phyloP scores from a whole-genome alignment of 306 rosid genomes.

The cucumber (Cucumis sativus) region Cucumber_9930_V3 NC_026659.2:21541501-21542000 shows the following conservation, averaged over 20 bases:
- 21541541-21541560: too few relatives aligned
- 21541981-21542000: too few relatives aligned
- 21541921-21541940: too few relatives aligned
- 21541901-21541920: too few relatives aligned
- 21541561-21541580: too few relatives aligned
- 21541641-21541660: not conserved
- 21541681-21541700: not conserved
- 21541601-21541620: not conserved
- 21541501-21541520: too few relatives aligned
- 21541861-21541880: too few relatives aligned
- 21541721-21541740: not conserved
- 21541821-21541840: conserved; percentile 8
- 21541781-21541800: not conserved
- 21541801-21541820: conserved; percentile 9
- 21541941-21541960: too few relatives aligned
- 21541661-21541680: not conserved
- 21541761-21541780: not conserved
- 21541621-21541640: not conserved
- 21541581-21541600: too few relatives aligned
- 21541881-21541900: not conserved
- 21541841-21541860: not conserved
- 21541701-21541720: not conserved
- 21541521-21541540: too few relatives aligned
- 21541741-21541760: not conserved
- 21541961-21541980: too few relatives aligned